Base-by-base conservation (phyloP, 495 filamentous ascomycete genomes). In the Xylona heveae region DNA sequence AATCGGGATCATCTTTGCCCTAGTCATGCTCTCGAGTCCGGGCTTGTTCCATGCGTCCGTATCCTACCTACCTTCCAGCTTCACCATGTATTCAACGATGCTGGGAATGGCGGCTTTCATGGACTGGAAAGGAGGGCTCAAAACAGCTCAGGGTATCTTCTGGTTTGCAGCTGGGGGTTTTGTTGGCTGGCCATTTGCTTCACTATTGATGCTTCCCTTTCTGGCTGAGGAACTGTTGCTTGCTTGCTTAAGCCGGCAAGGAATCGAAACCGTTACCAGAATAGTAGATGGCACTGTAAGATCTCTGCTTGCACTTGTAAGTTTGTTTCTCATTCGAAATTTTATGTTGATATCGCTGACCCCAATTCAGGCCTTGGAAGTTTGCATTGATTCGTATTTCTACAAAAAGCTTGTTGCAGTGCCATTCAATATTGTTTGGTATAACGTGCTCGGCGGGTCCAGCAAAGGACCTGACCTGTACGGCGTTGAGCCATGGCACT, bases 401-500 rank as follows among this genome's bases (percentile, higher is more conserved):
- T 92, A 91, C 52, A 66, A 62, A 36, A 78, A 76, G 47, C 30
- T 79, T 6, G 71, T 66, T 8, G 49, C 85, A 13, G 80, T 92
- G 13, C 71, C 84, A 5, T 76, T 79, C 59, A 93, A 93, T 42
- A 94, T 99, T 37, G 71, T 95, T 37, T 66, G 74, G 36, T 99
- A 99, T 61, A 99, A 99, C 49, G 64, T 99, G 20, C 80, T 95
- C 43, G 74, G 76, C 31, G 71, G 65, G 2, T 58, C 71, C 5
- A 74, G 69, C 25, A 64, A 62, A 47, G 90, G 90, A 0, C 90
- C 90, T 1, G 64, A 88, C 31, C 88, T 99, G 34, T 99, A 92
- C 46, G 90, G 90, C 17, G 90, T 79, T 13, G 90, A 99, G 45
- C 81, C 85, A 19, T 94, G 88, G 90, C 71, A 78, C 24, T 99